phyloP scores from a whole-genome alignment of 148 eudicot genomes.

The Spergularia bocconei region DNA sequence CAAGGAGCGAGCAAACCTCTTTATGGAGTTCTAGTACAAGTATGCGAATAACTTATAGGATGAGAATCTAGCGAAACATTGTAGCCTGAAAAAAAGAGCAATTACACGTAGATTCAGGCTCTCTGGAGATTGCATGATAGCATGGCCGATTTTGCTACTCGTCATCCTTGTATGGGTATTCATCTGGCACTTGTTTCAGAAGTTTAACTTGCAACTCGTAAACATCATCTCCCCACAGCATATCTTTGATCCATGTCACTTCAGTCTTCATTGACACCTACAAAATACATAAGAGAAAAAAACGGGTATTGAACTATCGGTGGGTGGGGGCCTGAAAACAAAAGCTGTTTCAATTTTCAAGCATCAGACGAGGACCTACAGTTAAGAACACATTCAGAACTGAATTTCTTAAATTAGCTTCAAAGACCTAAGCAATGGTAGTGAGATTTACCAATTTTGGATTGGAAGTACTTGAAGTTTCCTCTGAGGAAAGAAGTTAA shows the following conservation, averaged over 20 bases:
- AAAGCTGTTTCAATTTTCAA: no score
- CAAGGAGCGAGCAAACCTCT: neutral
- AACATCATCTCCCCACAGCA: conserved; percentile 95
- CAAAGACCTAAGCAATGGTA: no score
- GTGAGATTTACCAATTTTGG: no score
- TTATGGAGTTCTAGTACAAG: neutral
- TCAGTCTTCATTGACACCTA: conserved; percentile 99
- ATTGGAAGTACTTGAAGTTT: no score
- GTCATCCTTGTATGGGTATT: conserved; percentile 97
- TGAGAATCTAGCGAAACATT: neutral
- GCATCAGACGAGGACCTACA: no score
- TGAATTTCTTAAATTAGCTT: no score
- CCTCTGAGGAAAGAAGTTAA: no score
- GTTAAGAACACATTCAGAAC: no score
- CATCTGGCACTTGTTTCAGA: conserved; percentile 94
- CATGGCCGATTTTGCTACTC: conserved; percentile 39
- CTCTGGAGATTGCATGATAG: no score
- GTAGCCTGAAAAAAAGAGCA: neutral
- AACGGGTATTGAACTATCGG: no score
- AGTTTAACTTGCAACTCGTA: conserved; percentile 94
- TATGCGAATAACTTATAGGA: neutral
- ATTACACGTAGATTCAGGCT: no score
- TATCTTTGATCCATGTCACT: conserved; percentile 88
- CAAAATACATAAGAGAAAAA: neutral
- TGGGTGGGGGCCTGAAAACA: no score